Conservation (phyloP, 2,329 filamentous ascomycete species). For the Pezicula carpinea region DNA sequence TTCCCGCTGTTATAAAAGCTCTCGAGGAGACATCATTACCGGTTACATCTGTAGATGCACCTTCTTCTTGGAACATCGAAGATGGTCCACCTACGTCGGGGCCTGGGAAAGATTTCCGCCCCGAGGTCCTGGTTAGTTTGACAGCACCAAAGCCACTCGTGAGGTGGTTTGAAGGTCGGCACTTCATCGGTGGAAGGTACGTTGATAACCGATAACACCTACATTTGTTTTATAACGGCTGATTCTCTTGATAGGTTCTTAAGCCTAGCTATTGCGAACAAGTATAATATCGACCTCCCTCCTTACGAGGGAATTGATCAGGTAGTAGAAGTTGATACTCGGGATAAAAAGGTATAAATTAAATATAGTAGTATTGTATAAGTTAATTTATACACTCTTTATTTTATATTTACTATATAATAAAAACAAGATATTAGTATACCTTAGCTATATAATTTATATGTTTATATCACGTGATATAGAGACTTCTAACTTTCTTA, state of each 20-base stretch:
- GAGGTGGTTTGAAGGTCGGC: constrained; percentile 76
- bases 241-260: constrained; percentile 59
- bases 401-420: too few species aligned
- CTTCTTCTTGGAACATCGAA: constrained; percentile 93
- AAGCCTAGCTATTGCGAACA: constrained; percentile 69
- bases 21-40: constrained; percentile 70
- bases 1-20: constrained; percentile 73
- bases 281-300: constrained; percentile 81
- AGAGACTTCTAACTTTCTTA: too few species aligned
- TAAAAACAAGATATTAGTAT: too few species aligned
- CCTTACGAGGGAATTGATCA: constrained; percentile 84
- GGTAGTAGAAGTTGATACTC: constrained; percentile 66
- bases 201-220: background rate
- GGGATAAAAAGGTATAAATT: constrained; percentile 51
- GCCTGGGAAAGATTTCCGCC: constrained; percentile 75
- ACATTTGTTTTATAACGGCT: constrained; percentile 3
- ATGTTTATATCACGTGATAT: too few species aligned
- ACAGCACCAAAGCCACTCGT: constrained; percentile 91
- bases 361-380: too few species aligned
- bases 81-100: constrained; percentile 73
- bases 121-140: constrained; percentile 75
- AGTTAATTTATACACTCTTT: background rate
- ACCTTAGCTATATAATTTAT: too few species aligned
- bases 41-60: constrained; percentile 86
- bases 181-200: constrained; percentile 85